phyloP scores from a whole-genome alignment of 495 filamentous ascomycete species.

The Hamigera avellanea region DNA sequence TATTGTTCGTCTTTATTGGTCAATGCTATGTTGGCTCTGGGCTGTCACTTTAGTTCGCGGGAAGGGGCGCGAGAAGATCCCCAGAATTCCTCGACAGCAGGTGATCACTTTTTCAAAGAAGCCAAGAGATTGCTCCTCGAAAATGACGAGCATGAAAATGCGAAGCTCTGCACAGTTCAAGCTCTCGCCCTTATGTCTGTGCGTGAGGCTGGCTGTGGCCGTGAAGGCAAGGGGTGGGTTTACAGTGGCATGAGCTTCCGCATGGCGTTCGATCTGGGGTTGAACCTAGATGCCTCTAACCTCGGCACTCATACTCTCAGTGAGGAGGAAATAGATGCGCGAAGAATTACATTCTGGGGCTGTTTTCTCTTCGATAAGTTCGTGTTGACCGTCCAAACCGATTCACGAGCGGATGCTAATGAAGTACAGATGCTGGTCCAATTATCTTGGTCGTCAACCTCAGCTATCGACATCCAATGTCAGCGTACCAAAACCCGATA shows the following conservation, averaged over 20 bases:
- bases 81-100: conserved; percentile 71
- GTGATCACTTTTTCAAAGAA: conserved; percentile 94
- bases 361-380: conserved; percentile 95
- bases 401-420: conserved; percentile 7
- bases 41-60: conserved; percentile 87
- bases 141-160: conserved; percentile 87
- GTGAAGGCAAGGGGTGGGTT: conserved; percentile 94
- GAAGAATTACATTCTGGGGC: conserved; percentile 95
- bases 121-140: conserved; percentile 82
- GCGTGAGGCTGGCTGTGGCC: conserved; percentile 86
- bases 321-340: conserved; percentile 79
- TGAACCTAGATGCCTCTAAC: conserved; percentile 74
- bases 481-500: conserved; percentile 79
- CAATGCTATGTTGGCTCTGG: conserved; percentile 91
- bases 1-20: conserved; percentile 88
- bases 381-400: conserved; percentile 9
- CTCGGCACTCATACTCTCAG: conserved; percentile 49
- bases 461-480: conserved; percentile 69
- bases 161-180: conserved; percentile 86
- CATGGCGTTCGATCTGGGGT: conserved; percentile 91
- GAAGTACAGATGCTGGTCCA: conserved; percentile 71
- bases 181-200: conserved; percentile 94
- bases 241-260: conserved; percentile 97
- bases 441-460: conserved; percentile 88
- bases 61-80: conserved; percentile 55